These are phyloP conservation scores for Yamadazyma kanchanaburiensis DNA, from an alignment of 1,139 yeast genomes.

Conservation along the genomic window DNA sequence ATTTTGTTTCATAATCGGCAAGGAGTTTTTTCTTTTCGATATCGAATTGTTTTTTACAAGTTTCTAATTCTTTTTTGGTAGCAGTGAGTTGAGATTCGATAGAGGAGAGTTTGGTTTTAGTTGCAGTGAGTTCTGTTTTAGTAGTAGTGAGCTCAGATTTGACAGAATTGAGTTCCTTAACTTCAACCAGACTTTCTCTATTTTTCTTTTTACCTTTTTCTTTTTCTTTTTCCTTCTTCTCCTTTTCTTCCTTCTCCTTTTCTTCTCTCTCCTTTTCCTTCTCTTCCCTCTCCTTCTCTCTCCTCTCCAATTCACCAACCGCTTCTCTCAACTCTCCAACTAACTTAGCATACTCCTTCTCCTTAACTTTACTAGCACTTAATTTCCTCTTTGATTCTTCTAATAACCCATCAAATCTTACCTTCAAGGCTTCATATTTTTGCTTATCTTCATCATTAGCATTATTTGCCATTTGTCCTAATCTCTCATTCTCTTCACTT, in stretches of 20 bases:
- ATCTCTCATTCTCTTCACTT: constrained; percentile 38
- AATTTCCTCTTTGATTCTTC: constrained; percentile 33
- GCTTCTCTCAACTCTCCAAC: constrained; percentile 23
- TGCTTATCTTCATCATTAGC: constrained; percentile 15
- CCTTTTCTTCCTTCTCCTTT: constrained; percentile 8
- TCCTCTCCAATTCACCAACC: constrained; percentile 9
- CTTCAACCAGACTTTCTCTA: neutral
- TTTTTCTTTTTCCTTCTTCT: constrained; percentile 1
- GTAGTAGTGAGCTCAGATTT: neutral
- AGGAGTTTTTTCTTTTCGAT: constrained; percentile 11
- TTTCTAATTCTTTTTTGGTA: constrained; percentile 11
- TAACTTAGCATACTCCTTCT: constrained; percentile 18
- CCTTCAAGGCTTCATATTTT: constrained; percentile 22
- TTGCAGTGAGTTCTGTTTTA: constrained; percentile 3
- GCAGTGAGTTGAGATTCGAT: constrained; percentile 2
- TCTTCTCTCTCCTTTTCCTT: neutral
- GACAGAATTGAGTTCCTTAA: neutral
- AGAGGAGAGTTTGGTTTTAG: neutral
- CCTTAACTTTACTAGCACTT: constrained; percentile 20
- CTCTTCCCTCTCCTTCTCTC: constrained; percentile 9
- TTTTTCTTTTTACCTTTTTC: neutral
- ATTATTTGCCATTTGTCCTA: constrained; percentile 14
- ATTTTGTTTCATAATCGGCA: constrained; percentile 10
- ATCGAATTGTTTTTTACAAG: constrained; percentile 4
- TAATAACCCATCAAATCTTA: constrained; percentile 27